Conservation (phyloP, 805 yeast species). For the Myxozyma vanderwaltii region DNA sequence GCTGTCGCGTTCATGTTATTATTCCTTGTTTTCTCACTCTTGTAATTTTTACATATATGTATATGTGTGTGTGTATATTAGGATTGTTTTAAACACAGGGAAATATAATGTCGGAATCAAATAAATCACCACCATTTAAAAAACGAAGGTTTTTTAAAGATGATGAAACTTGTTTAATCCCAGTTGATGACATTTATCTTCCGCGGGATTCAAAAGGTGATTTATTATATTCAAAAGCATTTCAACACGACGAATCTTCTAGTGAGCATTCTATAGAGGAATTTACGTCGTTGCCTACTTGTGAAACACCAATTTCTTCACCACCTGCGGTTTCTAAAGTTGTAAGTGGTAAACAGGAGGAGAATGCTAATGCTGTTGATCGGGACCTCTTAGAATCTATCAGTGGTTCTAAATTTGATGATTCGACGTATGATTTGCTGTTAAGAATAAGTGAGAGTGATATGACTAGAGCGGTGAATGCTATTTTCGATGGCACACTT, state of each 20-base stretch:
- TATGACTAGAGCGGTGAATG: slow-evolving; percentile 26
- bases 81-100: too few relatives aligned
- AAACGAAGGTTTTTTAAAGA: slow-evolving; percentile 22
- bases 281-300: not conserved
- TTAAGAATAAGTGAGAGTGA: slow-evolving; percentile 21
- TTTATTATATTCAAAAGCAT: not conserved
- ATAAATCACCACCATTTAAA: slow-evolving; percentile 5
- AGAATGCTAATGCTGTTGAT: too few relatives aligned
- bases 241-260: too few relatives aligned
- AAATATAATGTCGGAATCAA: not conserved
- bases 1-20: too few relatives aligned
- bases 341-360: too few relatives aligned
- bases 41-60: too few relatives aligned
- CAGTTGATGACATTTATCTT: not conserved
- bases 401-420: slow-evolving; percentile 1
- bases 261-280: not conserved
- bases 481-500: slow-evolving; percentile 24
- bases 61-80: too few relatives aligned
- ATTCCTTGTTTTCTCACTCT: too few relatives aligned
- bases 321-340: too few relatives aligned
- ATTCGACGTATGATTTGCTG: slow-evolving; percentile 4
- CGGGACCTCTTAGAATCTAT: slow-evolving; percentile 16
- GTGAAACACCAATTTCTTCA: slow-evolving; percentile 29
- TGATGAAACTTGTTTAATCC: slow-evolving; percentile 3
- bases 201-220: not conserved